These are phyloP conservation scores for Teratosphaeria destructans DNA, from an alignment of 2,329 filamentous ascomycete species.

Conservation along the genomic window DNA sequence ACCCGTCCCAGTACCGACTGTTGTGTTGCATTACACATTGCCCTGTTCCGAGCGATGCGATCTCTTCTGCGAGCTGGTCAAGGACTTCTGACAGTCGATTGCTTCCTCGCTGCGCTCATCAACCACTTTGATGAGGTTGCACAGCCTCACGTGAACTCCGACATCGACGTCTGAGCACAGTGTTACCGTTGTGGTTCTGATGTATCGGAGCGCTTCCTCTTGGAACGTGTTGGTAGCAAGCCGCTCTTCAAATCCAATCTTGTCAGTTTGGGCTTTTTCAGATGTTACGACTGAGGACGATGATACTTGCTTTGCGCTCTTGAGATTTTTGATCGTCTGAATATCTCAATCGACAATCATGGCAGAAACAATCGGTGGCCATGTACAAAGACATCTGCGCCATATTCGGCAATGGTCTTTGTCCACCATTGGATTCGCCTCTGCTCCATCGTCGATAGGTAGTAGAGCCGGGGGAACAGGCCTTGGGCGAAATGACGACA, in stretches of 20 bases:
- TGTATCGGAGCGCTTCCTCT: background rate
- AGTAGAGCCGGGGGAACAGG: background rate
- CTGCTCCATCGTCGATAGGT: background rate
- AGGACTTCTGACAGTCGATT: background rate
- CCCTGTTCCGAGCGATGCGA: background rate
- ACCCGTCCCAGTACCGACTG: background rate
- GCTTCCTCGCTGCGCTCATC: background rate
- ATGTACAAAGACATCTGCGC: background rate
- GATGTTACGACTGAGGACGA: background rate
- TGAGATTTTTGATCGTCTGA: background rate
- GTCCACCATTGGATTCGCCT: background rate
- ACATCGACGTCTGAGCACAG: background rate
- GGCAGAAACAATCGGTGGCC: background rate
- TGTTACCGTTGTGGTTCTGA: background rate
- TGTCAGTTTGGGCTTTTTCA: background rate
- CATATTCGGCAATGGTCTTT: background rate
- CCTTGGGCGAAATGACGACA: background rate
- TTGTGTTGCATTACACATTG: background rate
- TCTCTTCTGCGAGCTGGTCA: background rate
- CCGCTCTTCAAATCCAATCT: background rate
- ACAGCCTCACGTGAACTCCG: background rate
- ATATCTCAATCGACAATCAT: background rate
- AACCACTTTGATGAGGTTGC: background rate
- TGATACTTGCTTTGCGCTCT: background rate
- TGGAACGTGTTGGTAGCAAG: background rate